Base-by-base conservation (phyloP, 129 eudicot species). In the Silybum marianum region DNA sequence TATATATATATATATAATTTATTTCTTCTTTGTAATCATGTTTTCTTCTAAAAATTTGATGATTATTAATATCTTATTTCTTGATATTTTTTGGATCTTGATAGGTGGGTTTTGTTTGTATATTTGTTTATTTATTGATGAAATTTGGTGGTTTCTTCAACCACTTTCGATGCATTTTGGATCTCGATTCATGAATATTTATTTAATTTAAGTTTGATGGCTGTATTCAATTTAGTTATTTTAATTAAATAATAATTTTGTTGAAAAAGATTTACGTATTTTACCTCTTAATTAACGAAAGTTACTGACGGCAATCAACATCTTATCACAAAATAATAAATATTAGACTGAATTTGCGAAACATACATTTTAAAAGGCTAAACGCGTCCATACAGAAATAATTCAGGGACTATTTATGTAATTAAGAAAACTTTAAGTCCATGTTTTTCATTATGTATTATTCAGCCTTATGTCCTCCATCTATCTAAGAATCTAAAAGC, bases 21-120 rank as follows among this genome's bases (percentile, higher is more conserved):
- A 32, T 32, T 32, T 32, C 18, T 13, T 51, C 1, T 51, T 7
- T 18, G 19, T 58, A 58, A 58, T 58, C 1, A 5, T 58, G 0
- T 58, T 5, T 58, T 58, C 65, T 58, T 58, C 65, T 4, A 25
- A 12, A 24, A 25, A 2, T 3, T 6, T 30, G 13, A 69, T 19
- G 40, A 32, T 9, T 1, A 22, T 25, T 24, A 32, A 30, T 8
- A 16, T 30, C 12, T 70, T 70, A 16, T 70, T 14, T 68, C 1
- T 30, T 0, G 21, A 28, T 32, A 32, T 70, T 14, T 28, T 70
- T 70, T 36, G 11, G 74, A 70, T 70, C 46, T 8, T 32, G 74
- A 70, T 70, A 28, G 74, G 23, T 70, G 74, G 24, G 74, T 70
- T 70, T 70, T 70, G 74, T 32, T 70, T 9, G 40, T 70, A 70